Percentiles rank a stretch among this genome's conserved stretches.
Evolutionary conservation across 495 filamentous ascomycete genomes (phyloP).

Genomic region (Aspergillus sparsus): DNA sequence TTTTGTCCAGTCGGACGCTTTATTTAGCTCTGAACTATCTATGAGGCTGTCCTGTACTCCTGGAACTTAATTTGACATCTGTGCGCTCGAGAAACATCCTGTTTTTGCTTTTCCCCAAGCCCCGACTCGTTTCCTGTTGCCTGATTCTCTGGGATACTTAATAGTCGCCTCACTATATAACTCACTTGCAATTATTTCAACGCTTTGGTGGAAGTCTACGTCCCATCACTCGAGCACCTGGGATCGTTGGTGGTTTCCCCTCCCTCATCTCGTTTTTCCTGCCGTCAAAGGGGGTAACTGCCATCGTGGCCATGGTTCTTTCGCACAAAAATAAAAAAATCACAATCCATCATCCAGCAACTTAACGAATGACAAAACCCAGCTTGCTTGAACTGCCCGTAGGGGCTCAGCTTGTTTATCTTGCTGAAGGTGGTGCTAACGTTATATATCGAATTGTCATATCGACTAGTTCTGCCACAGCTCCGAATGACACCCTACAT

Average conservation of each 20-base stretch:
- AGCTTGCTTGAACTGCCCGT: constrained; percentile 41
- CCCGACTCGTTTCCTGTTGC: constrained; percentile 2
- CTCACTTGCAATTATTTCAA: not conserved
- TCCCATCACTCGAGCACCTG: constrained; percentile 7
- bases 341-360: constrained; percentile 16
- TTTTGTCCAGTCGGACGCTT: constrained; percentile 7
- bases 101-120: constrained; percentile 14
- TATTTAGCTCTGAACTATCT: constrained; percentile 15
- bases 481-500: constrained; percentile 12
- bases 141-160: constrained; percentile 12
- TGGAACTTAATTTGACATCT: constrained; percentile 11
- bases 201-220: not conserved
- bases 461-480: constrained; percentile 20
- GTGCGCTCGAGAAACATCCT: constrained; percentile 8
- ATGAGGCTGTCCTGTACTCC: not conserved
- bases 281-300: constrained; percentile 4
- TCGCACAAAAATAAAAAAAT: constrained; percentile 9
- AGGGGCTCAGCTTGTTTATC: constrained; percentile 50
- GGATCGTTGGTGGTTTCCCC: constrained; percentile 7
- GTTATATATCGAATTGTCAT: constrained; percentile 62
- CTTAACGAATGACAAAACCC: constrained; percentile 42
- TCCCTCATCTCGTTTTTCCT: no score
- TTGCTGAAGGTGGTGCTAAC: constrained; percentile 72
- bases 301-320: constrained; percentile 28
- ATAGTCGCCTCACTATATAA: not conserved